These are phyloP conservation scores for Tetrahymena elliotti DNA, from an alignment of 73 alveolate genomes.

Conservation along the genomic window DNA sequence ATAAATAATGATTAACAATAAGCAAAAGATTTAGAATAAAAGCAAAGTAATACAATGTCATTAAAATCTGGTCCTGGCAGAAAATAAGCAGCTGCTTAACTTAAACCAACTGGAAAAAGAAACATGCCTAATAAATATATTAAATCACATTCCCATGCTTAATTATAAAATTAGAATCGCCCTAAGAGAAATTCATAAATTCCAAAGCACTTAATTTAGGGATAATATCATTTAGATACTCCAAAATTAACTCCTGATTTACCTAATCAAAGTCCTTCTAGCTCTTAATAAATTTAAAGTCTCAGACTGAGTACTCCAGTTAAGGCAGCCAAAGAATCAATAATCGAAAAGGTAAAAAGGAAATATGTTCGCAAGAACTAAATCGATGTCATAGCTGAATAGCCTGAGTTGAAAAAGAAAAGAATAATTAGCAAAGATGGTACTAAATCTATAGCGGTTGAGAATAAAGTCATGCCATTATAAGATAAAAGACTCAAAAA, in stretches of 20 bases:
- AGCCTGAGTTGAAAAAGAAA: neutral
- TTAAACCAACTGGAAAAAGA: neutral
- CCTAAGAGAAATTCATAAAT: neutral
- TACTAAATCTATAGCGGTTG: neutral
- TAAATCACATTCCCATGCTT: neutral
- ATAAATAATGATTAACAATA: neutral
- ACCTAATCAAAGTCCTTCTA: neutral
- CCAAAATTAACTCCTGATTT: neutral
- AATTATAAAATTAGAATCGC: neutral
- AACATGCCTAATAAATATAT: neutral
- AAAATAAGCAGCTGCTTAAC: neutral
- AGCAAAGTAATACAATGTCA: neutral
- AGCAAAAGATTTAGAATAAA: neutral
- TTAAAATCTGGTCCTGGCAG: neutral
- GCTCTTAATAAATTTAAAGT: neutral
- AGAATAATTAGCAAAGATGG: neutral
- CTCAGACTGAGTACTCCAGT: neutral
- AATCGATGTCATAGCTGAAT: neutral
- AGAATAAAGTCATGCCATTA: neutral
- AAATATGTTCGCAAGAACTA: neutral
- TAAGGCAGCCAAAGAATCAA: neutral
- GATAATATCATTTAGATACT: neutral
- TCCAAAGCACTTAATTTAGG: neutral
- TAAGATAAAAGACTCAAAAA: neutral
- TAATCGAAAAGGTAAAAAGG: neutral